Conservation (phyloP, 768 basidiomycete species). For the Tylopilus intermedius region DNA sequence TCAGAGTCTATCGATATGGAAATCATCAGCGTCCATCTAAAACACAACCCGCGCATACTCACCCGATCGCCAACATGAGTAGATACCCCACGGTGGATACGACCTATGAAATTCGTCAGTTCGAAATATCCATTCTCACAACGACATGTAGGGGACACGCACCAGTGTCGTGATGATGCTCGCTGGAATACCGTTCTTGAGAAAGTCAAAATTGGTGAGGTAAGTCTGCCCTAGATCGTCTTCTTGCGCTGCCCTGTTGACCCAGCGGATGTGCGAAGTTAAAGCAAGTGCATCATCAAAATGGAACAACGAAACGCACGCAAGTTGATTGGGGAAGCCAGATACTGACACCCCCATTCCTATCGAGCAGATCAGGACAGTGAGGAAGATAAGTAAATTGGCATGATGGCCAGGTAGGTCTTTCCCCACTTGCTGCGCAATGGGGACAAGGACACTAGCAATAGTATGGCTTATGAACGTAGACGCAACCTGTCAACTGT, state of each 20-base stretch:
- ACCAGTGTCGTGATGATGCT: slow-evolving; percentile 84
- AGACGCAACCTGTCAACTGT: slow-evolving; percentile 60
- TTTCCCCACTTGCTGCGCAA: slow-evolving; percentile 85
- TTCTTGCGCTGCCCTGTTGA: slow-evolving; percentile 77
- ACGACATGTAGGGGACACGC: not conserved
- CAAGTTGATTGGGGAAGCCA: slow-evolving; percentile 98
- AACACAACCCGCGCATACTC: not conserved
- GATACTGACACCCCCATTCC: slow-evolving; percentile 99
- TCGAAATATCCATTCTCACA: too few relatives aligned
- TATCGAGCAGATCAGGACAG: slow-evolving; percentile 85
- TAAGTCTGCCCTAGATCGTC: slow-evolving; percentile 91
- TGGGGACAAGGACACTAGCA: slow-evolving; percentile 94
- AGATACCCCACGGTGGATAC: slow-evolving; percentile 16
- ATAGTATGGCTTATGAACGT: slow-evolving; percentile 98
- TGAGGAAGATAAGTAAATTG: slow-evolving; percentile 88
- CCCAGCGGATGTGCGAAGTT: not conserved
- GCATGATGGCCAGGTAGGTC: slow-evolving; percentile 63
- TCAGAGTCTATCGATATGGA: slow-evolving; percentile 4
- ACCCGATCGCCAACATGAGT: slow-evolving; percentile 18
- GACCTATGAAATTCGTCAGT: slow-evolving; percentile 9
- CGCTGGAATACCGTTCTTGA: slow-evolving; percentile 93
- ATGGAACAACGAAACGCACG: slow-evolving; percentile 46
- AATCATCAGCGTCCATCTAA: not conserved
- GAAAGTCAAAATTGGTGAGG: slow-evolving; percentile 78
- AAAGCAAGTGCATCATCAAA: not conserved